Evolutionary conservation across 331 rosid genomes (phyloP), one percentile per base, ranked within the genome.

Genomic region (Pyrus hybrid): DNA sequence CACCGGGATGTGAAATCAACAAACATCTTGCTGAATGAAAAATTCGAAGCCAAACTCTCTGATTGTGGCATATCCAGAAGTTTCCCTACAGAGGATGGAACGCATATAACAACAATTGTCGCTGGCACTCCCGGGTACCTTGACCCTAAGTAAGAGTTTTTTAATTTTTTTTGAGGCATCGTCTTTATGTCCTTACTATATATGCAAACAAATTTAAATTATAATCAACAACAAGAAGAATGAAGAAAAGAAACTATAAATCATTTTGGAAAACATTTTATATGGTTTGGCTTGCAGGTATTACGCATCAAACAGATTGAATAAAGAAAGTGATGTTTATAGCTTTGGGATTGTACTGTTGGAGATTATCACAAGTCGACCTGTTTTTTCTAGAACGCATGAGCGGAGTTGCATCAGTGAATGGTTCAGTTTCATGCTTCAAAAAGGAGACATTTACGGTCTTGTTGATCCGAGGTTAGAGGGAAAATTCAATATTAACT

Each of bases 91-190:
- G 71, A 75, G 8, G 75, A 32, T 37, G 45, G 45, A 37, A 37
- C 45, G n/a, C 83, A 81, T 54, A 12, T 71, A 21, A 18, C 72
- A 0, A 80, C 80, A 0, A 17, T 0, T 2, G 57, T 79, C 16
- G 86, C 43, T 33, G 83, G 86, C 6, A 79, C 87, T 43, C 73
- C 76, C 1, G 84, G 87, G 0, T 83, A 83, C 56, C 81, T 83
- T 4, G 87, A 63, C 45, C 87, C 87, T 37, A 4, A 3, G 45
- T 37, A 37, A 37, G 45, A 37, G 0, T 10, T 37, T 3, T 37
- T 37, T 1, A 0, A 10, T 8, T 37, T 37, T n/a, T n/a, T 9
- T 10, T 37, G 12, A 37, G 45, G 45, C 45, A 37, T 0, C 45
- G 45, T 37, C 13, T 35, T 33, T 8, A 0, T 37, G 45, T 37